Evolutionary conservation across 805 yeast genomes (phyloP).

Genomic region (Ogataea siamensis): DNA sequence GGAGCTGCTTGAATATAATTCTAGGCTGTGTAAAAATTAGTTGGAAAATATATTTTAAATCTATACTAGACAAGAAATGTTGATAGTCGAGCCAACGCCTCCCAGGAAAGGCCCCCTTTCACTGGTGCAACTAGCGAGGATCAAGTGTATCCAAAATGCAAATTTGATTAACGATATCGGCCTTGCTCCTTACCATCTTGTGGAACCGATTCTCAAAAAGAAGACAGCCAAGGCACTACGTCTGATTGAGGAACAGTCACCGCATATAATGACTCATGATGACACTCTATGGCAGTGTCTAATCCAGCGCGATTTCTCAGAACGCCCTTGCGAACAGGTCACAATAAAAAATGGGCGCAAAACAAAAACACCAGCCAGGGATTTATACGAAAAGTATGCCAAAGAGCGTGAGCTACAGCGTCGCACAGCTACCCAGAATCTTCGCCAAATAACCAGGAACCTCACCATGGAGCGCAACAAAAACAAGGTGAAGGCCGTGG

Average conservation of each 20-base stretch:
- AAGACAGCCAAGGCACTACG: conserved; percentile 45
- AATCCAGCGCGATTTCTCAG: conserved; percentile 46
- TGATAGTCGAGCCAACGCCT: conserved; percentile 18
- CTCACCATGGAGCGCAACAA: conserved; percentile 40
- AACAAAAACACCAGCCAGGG: conserved; percentile 35
- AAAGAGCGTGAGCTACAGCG: conserved; percentile 43
- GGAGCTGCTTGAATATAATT: conserved; percentile 29
- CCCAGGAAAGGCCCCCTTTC: conserved; percentile 26
- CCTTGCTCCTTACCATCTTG: conserved; percentile 41
- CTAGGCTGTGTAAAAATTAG: conserved; percentile 8
- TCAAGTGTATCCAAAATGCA: conserved; percentile 32
- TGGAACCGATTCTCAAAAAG: conserved; percentile 44
- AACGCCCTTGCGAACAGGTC: conserved; percentile 35
- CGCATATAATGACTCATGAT: conserved; percentile 40
- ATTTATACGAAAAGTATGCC: conserved; percentile 39
- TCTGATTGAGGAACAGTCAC: conserved; percentile 41
- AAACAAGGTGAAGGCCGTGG: conserved; percentile 38
- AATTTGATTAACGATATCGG: conserved; percentile 35
- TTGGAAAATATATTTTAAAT: conserved; percentile 4
- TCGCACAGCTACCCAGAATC: conserved; percentile 42
- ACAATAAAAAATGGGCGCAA: conserved; percentile 20
- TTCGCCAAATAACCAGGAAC: conserved; percentile 41
- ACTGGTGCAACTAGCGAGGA: conserved; percentile 27
- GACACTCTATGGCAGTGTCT: conserved; percentile 48
- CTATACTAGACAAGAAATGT: conserved; percentile 5